phyloP scores from a whole-genome alignment of 1,139 yeast genomes.

The Yamadazyma triangularis region DNA sequence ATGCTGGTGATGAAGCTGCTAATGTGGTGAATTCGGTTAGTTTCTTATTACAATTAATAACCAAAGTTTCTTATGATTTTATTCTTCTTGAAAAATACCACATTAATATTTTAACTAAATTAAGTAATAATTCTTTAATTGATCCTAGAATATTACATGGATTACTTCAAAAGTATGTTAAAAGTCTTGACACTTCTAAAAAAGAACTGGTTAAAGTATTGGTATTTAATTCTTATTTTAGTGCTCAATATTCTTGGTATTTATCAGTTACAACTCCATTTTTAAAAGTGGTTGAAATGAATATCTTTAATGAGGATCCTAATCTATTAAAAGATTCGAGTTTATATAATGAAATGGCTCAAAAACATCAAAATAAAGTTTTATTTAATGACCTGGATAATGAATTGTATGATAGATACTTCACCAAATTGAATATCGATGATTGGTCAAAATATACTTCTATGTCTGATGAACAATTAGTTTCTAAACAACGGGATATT shows the following conservation, averaged over 20 bases:
- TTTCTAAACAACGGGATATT: slow-evolving; percentile 21
- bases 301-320: slow-evolving; percentile 25
- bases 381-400: slow-evolving; percentile 24
- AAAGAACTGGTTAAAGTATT: slow-evolving; percentile 26
- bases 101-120: slow-evolving; percentile 34
- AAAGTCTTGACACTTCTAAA: slow-evolving; percentile 1
- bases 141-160: slow-evolving; percentile 19
- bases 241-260: slow-evolving; percentile 38
- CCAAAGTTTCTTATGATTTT: slow-evolving; percentile 39
- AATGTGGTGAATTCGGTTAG: slow-evolving; percentile 14
- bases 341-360: slow-evolving; percentile 13
- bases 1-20: slow-evolving; percentile 21
- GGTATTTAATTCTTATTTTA: slow-evolving; percentile 29
- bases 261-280: slow-evolving; percentile 36
- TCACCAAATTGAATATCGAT: slow-evolving; percentile 22
- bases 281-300: slow-evolving; percentile 31
- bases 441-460: slow-evolving; percentile 21
- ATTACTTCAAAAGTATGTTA: slow-evolving; percentile 19
- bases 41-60: slow-evolving; percentile 26
- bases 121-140: slow-evolving; percentile 30
- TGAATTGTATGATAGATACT: slow-evolving; percentile 20
- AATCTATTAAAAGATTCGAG: slow-evolving; percentile 14
- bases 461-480: slow-evolving; percentile 25
- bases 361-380: slow-evolving; percentile 9
- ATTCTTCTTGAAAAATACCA: slow-evolving; percentile 39